Percentiles rank a stretch among this genome's conserved stretches.
phyloP scores from a whole-genome alignment of 768 basidiomycete species.

The Harrya chromipes region DNA sequence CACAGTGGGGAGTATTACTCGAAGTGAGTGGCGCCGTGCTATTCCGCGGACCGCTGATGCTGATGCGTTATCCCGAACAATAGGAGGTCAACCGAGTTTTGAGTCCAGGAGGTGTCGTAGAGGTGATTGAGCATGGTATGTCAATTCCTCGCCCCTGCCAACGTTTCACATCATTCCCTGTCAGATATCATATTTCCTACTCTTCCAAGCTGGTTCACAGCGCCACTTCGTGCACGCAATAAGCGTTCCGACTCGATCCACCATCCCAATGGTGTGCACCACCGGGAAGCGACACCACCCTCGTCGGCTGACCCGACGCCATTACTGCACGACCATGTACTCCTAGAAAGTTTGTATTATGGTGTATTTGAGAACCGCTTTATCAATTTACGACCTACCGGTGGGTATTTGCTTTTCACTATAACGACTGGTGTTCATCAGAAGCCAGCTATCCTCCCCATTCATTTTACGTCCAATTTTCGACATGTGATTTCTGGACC shows the following conservation, averaged over 20 bases:
- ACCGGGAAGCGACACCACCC: constrained; percentile 30
- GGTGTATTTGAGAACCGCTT: constrained; percentile 70
- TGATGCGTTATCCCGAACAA: constrained; percentile 5
- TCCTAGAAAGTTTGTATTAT: constrained; percentile 63
- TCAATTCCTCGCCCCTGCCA: neutral
- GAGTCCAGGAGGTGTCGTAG: constrained; percentile 65
- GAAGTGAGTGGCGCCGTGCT: constrained; percentile 41
- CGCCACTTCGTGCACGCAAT: constrained; percentile 56
- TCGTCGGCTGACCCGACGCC: constrained; percentile 33
- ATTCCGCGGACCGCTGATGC: neutral
- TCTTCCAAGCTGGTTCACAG: constrained; percentile 76
- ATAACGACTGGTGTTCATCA: constrained; percentile 3
- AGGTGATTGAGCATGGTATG: constrained; percentile 72
- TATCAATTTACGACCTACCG: constrained; percentile 67
- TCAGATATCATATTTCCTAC: constrained; percentile 74
- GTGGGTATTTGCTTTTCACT: constrained; percentile 35
- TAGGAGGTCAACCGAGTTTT: constrained; percentile 75
- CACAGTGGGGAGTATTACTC: constrained; percentile 64
- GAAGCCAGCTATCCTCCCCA: constrained; percentile 57
- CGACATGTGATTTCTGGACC: constrained; percentile 61
- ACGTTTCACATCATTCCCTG: neutral
- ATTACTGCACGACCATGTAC: constrained; percentile 61
- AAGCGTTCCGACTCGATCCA: constrained; percentile 48
- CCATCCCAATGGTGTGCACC: constrained; percentile 45
- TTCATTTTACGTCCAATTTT: constrained; percentile 70